Conservation (phyloP, 768 basidiomycete genomes). For the Termitomyces eurrhizus region DNA sequence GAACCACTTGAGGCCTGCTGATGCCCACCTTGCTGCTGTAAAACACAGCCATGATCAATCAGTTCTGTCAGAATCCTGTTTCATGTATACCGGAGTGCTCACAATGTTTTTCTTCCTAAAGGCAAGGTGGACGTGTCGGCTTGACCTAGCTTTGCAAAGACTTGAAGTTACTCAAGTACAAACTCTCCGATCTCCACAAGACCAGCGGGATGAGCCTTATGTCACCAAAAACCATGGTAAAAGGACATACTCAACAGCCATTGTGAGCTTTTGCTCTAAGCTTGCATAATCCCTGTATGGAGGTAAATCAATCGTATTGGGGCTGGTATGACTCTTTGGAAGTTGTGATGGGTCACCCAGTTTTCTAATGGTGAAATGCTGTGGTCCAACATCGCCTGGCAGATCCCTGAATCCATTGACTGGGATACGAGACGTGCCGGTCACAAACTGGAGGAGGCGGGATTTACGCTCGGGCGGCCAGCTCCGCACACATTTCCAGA, state of each 20-base stretch:
- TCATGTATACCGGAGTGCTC: background rate
- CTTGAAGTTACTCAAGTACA: constrained; percentile 26
- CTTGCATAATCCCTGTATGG: constrained; percentile 95
- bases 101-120: constrained; percentile 25
- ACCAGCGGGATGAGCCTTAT: constrained; percentile 17
- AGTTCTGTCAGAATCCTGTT: constrained; percentile 36
- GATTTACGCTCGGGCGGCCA: constrained; percentile 99
- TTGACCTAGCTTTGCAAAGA: constrained; percentile 73
- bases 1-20: constrained; percentile 73
- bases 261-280: constrained; percentile 90
- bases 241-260: constrained; percentile 83
- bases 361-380: constrained; percentile 98
- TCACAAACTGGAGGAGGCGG: constrained; percentile 92
- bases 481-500: constrained; percentile 98
- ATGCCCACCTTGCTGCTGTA: constrained; percentile 68
- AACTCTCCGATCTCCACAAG: constrained; percentile 25
- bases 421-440: constrained; percentile 94
- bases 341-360: constrained; percentile 94
- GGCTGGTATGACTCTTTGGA: constrained; percentile 96
- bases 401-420: constrained; percentile 99
- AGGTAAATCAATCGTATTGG: constrained; percentile 96
- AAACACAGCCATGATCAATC: constrained; percentile 72
- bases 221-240: constrained; percentile 9
- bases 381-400: constrained; percentile 95
- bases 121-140: constrained; percentile 74